A percentile compares a stretch with the other conserved stretches of the same genome.
phyloP scores from a whole-genome alignment of 495 filamentous ascomycete genomes.

The Penicillium chermesinum region DNA sequence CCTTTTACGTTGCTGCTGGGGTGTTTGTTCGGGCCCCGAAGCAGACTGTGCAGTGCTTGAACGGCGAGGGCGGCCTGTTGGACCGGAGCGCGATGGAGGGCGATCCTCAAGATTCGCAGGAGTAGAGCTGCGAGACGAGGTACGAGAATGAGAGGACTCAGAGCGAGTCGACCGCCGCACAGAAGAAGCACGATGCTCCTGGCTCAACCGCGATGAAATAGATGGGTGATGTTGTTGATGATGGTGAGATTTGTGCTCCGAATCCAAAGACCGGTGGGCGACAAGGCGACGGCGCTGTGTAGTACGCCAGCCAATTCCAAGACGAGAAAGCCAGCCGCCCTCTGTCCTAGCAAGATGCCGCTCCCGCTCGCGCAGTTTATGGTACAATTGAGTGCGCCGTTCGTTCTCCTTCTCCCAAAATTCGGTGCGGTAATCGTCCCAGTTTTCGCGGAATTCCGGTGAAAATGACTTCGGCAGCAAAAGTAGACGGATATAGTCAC shows the following conservation, averaged over 20 bases:
- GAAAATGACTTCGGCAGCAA: conserved; percentile 93
- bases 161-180: conserved; percentile 36
- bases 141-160: conserved; percentile 43
- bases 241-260: conserved; percentile 15
- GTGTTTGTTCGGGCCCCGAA: conserved; percentile 26
- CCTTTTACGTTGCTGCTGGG: conserved; percentile 32
- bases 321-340: conserved; percentile 79
- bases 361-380: conserved; percentile 60
- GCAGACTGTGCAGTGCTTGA: conserved; percentile 27
- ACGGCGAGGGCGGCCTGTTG: conserved; percentile 32
- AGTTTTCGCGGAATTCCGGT: conserved; percentile 91
- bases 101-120: conserved; percentile 37
- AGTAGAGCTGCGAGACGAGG: conserved; percentile 46
- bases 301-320: conserved; percentile 55
- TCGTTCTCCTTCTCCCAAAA: conserved; percentile 98
- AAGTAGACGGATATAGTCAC: conserved; percentile 85
- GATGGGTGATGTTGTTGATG: conserved; percentile 30
- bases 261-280: conserved; percentile 24
- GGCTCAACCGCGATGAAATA: conserved; percentile 27
- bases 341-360: conserved; percentile 59
- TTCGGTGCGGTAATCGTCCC: conserved; percentile 87
- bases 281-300: conserved; percentile 41
- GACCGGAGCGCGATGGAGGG: conserved; percentile 35
- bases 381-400: conserved; percentile 65
- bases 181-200: conserved; percentile 31